Evolutionary conservation across 495 filamentous ascomycete species (phyloP).

Genomic region (Hypoxylon intermedium): DNA sequence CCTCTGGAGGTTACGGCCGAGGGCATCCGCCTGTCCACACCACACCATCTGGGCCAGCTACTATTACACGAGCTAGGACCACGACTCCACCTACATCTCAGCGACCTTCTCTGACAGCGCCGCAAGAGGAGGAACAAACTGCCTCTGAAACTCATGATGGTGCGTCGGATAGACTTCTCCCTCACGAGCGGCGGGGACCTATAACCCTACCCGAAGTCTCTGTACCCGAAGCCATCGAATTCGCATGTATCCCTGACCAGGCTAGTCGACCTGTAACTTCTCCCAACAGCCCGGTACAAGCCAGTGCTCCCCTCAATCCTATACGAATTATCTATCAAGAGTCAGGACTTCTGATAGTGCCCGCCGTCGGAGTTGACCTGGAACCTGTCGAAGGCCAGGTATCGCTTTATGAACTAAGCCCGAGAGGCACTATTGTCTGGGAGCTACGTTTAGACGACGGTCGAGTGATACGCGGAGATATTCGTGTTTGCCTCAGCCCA

Average conservation of each 20-base stretch:
- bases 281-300: no score
- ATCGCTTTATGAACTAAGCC: not conserved
- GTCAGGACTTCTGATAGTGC: not conserved
- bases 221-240: no score
- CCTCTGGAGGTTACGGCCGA: not conserved
- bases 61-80: not conserved
- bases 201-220: no score
- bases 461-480: slow-evolving; percentile 10
- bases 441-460: not conserved
- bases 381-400: not conserved
- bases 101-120: no score
- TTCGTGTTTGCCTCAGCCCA: slow-evolving; percentile 9
- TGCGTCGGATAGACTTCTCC: no score
- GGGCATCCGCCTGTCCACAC: no score
- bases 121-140: no score
- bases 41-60: not conserved
- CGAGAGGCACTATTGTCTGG: slow-evolving; percentile 2
- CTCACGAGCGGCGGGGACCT: no score
- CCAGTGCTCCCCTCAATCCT: not conserved
- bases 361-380: not conserved
- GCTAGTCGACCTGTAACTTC: no score
- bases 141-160: no score
- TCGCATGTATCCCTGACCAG: no score
- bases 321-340: not conserved
- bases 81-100: no score